These are phyloP conservation scores for Erodium moschatum DNA, from an alignment of 441 rosid species.

Conservation along the genomic window DNA sequence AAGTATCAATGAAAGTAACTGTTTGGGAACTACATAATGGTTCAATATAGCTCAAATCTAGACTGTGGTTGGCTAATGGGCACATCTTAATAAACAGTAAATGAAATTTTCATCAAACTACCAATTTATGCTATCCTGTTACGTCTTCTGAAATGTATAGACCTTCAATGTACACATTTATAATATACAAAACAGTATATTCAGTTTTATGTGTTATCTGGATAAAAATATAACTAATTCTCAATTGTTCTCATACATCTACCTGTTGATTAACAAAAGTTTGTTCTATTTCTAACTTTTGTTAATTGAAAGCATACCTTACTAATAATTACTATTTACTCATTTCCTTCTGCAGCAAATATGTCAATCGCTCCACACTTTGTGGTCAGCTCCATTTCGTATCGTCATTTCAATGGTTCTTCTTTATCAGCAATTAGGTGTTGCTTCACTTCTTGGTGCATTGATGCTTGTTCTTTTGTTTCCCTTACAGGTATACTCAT, in stretches of 20 bases:
- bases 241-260: background rate
- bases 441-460: conserved; percentile 93
- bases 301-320: background rate
- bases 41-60: too few relatives aligned
- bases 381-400: conserved; percentile 99
- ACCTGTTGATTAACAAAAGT: background rate
- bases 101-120: too few relatives aligned
- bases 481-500: conserved; percentile 68
- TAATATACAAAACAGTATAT: background rate
- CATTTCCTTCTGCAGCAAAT: conserved; percentile 46
- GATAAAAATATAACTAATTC: background rate
- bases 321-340: background rate
- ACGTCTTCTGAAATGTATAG: background rate
- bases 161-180: background rate
- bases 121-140: background rate
- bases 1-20: too few relatives aligned
- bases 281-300: background rate
- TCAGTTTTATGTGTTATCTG: background rate
- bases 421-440: conserved; percentile 73
- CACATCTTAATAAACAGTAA: too few relatives aligned
- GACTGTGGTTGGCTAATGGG: too few relatives aligned
- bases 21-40: too few relatives aligned
- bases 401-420: conserved; percentile 65
- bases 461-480: conserved; percentile 72
- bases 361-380: conserved; percentile 82